Evolutionary conservation across 179 eudicot species (phyloP).

Genomic region (Gypsophila paniculata): DNA sequence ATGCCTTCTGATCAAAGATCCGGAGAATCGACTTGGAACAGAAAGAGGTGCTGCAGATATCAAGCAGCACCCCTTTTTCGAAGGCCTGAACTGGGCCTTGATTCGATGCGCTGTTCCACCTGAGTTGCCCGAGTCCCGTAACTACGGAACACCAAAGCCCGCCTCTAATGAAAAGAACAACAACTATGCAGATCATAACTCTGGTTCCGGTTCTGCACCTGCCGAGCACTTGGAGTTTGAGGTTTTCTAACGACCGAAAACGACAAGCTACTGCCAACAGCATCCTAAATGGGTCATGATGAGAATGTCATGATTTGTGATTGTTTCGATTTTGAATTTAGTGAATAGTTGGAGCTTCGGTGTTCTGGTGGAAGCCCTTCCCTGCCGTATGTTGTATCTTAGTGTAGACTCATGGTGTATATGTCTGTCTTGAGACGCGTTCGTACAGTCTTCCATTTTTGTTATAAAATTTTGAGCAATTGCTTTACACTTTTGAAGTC

Average conservation of each 20-base stretch:
- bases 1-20: constrained; percentile 42
- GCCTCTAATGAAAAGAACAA: constrained; percentile 33
- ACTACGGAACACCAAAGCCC: constrained; percentile 26
- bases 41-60: constrained; percentile 56
- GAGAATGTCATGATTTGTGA: background rate
- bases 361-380: background rate
- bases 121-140: constrained; percentile 50
- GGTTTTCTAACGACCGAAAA: constrained; percentile 39
- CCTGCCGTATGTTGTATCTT: constrained; percentile 17
- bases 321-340: background rate
- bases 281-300: background rate
- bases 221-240: constrained; percentile 64
- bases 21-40: constrained; percentile 42
- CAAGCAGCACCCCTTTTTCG: constrained; percentile 45
- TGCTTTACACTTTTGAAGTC: background rate
- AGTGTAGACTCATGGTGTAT: constrained; percentile 24
- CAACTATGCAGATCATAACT: constrained; percentile 37
- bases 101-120: constrained; percentile 72
- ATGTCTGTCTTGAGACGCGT: constrained; percentile 3
- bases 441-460: constrained; percentile 25
- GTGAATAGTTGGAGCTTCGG: constrained; percentile 8
- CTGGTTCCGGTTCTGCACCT: constrained; percentile 36
- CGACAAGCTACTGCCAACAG: background rate
- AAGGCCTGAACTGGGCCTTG: constrained; percentile 82
- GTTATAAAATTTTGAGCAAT: constrained; percentile 21